Base-by-base conservation (phyloP, 2,329 filamentous ascomycete genomes). In the Aspergillus fumigatus region DNA sequence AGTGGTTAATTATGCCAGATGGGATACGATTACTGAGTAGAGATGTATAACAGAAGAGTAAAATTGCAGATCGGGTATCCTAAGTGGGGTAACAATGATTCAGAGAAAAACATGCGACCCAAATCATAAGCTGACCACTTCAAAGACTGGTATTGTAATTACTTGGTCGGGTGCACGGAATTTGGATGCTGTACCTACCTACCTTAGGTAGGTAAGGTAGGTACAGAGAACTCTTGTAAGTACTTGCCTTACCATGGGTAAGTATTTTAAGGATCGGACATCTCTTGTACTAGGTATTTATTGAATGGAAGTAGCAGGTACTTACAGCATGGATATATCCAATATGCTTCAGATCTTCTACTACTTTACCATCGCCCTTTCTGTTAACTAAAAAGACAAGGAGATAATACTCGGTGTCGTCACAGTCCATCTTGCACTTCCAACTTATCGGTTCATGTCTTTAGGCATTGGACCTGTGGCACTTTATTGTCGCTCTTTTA, bases 11-110 rank as follows among this genome's bases (percentile, higher is more conserved):
- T 38, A 38, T 38, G 32, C 32, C 32, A 38, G 32, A 38, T 38
- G 32, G 32, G 14, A 38, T 35, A 17, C 14, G 5, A n/a, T n/a
- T n/a, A n/a, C n/a, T n/a, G 21, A 38, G 32, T 38, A 35, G 4
- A 43, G 40, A 43, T n/a, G n/a, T 43, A 45, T 19, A 23, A 23
- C 41, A 19, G 21, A 43, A 45, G 41, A 23, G 41, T 23, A 45
- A 59, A 56, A 53, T 53, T 52, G 51, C 53, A 57, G 55, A 60
- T 58, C 50, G 49, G 51, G 43, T 52, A 54, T 59, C 25, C 41
- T 38, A 41, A 43, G 59, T 59, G 57, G 57, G 50, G 38, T 50
- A 23, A 17, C 26, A 21, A 56, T 59, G 54, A 59, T 53, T 57
- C 50, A 56, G 51, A 50, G 52, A 27, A 52, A 53, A 55, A 50